A percentile compares a stretch with the other conserved stretches of the same genome.
Evolutionary conservation across 2,329 filamentous ascomycete species (phyloP).

Genomic region (Hypoxylon sp.): DNA sequence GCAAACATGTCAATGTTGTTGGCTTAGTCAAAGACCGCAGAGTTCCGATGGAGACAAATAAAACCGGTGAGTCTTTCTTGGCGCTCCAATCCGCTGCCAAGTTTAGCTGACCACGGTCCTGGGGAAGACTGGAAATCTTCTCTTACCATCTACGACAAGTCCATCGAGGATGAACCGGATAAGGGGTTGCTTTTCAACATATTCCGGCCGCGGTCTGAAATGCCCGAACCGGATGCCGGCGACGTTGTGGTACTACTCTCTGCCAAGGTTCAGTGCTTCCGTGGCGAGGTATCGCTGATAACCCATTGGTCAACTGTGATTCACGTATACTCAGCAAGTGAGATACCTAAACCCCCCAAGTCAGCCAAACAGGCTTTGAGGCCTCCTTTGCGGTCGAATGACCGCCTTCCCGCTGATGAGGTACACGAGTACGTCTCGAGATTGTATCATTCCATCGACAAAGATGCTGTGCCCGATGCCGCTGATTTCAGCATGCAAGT

Average conservation of each 20-base stretch:
- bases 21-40: slow-evolving; percentile 78
- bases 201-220: slow-evolving; percentile 66
- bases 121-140: slow-evolving; percentile 69
- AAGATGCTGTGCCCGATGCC: slow-evolving; percentile 57
- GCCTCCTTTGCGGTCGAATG: slow-evolving; percentile 21
- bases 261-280: slow-evolving; percentile 62
- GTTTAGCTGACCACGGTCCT: slow-evolving; percentile 17
- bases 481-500: slow-evolving; percentile 58
- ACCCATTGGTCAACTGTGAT: slow-evolving; percentile 59
- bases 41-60: slow-evolving; percentile 62
- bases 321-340: slow-evolving; percentile 57
- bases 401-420: slow-evolving; percentile 42
- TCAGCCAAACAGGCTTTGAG: slow-evolving; percentile 54
- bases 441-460: slow-evolving; percentile 61
- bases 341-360: slow-evolving; percentile 57
- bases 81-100: slow-evolving; percentile 15
- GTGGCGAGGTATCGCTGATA: slow-evolving; percentile 58
- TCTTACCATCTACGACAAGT: slow-evolving; percentile 71
- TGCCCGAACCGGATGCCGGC: slow-evolving; percentile 63
- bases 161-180: slow-evolving; percentile 58
- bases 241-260: slow-evolving; percentile 75
- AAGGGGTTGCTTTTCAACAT: slow-evolving; percentile 65
- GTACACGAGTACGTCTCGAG: slow-evolving; percentile 62
- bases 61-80: slow-evolving; percentile 59
- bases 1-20: slow-evolving; percentile 67